phyloP scores from a whole-genome alignment of 257 asterid genomes.

The Plantago ovata region DNA sequence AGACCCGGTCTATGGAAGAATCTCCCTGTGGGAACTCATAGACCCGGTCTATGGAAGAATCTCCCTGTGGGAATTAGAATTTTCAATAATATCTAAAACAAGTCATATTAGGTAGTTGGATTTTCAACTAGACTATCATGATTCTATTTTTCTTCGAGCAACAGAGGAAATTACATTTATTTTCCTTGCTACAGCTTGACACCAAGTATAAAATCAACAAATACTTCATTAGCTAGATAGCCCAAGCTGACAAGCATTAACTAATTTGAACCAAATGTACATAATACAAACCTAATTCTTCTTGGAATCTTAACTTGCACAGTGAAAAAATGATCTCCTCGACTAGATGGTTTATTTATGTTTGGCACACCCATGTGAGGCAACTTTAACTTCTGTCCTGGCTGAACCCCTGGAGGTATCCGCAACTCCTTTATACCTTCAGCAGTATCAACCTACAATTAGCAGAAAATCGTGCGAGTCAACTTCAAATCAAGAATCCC shows the following conservation, averaged over 20 bases:
- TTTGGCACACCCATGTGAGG: constrained; percentile 82
- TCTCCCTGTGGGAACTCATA: too few relatives aligned
- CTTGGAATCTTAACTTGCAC: constrained; percentile 81
- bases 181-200: constrained; percentile 7
- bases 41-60: too few relatives aligned
- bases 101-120: too few relatives aligned
- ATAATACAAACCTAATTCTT: constrained; percentile 53
- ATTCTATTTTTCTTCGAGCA: too few relatives aligned
- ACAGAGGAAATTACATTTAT: too few relatives aligned
- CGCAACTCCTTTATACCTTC: constrained; percentile 80
- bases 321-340: constrained; percentile 87
- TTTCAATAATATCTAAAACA: too few relatives aligned
- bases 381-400: constrained; percentile 75
- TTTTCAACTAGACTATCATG: too few relatives aligned
- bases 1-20: too few relatives aligned
- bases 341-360: constrained; percentile 58
- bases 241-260: constrained; percentile 10
- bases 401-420: constrained; percentile 86
- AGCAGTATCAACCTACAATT: constrained; percentile 73
- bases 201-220: constrained; percentile 5
- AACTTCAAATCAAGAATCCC: constrained; percentile 7
- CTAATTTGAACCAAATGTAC: not conserved
- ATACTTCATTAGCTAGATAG: constrained; percentile 2
- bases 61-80: too few relatives aligned
- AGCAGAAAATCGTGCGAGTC: constrained; percentile 18